Evolutionary conservation across 768 basidiomycete species (phyloP), one percentile per base, ranked within the genome.

Genomic region (Rhodotorula taiwanensis): DNA sequence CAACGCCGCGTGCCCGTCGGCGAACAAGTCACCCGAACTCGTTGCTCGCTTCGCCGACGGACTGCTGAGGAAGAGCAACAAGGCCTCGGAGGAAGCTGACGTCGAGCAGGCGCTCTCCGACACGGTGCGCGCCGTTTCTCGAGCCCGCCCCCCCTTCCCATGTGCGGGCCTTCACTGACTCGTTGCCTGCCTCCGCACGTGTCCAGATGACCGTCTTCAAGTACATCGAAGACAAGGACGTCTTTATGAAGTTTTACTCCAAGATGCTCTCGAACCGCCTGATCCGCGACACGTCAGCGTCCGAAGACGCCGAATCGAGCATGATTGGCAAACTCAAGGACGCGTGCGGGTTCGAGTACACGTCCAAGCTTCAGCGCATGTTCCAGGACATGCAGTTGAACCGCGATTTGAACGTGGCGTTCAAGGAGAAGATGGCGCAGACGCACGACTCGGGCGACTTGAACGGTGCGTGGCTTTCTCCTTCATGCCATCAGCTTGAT

Each of bases 281-380:
- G 30, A 90, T 99, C 70, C 85, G 89, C 70, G 84, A 84, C 18
- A 84, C 88, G 5, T 97, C 91, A 16, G 89, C 89, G 11, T 97
- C 93, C 4, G 93, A 97, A 71, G 94, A 99, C 76, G 87, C 86
- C 53, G 94, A 99, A 75, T 86, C 89, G 30, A 92, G 87, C 76
- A 99, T 99, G 94, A 95, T 97, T 70, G 87, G 89, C 53, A 97
- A 95, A 77, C 77, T 99, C 71, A 97, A 95, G 80, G 92, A 93
- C 72, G 88, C 88, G 13, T 95, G 89, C 72, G 94, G 94, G 58
- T 92, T 90, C 78, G 93, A 97, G 72, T 95, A 97, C 76, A 95
- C 92, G 42, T 87, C 87, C 78, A 97, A 97, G 76, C 79, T 98
- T 53, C 88, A 90, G 75, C 85, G 89, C 75, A 97, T 98, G 94